A percentile compares a stretch with the other conserved stretches of the same genome.
Evolutionary conservation across 148 eudicot genomes (phyloP).

Genomic region (Heliosperma pusillum): DNA sequence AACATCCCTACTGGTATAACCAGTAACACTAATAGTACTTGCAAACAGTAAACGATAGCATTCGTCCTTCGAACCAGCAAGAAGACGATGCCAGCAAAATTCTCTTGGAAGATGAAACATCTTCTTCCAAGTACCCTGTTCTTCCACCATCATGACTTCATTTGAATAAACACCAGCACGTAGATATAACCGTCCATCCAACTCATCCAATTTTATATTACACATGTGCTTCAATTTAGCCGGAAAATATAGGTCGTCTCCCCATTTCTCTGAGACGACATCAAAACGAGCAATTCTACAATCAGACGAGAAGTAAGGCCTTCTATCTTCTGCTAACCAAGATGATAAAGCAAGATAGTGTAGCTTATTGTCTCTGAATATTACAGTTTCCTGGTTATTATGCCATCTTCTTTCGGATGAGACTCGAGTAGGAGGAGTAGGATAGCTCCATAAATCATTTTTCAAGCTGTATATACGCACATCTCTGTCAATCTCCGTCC

Average conservation of each 20-base stretch:
- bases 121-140: too few relatives aligned
- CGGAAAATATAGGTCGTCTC: not conserved
- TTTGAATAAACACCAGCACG: not conserved
- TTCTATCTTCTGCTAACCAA: too few relatives aligned
- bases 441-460: not conserved
- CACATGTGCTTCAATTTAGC: not conserved
- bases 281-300: not conserved
- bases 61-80: too few relatives aligned
- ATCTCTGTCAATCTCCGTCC: not conserved
- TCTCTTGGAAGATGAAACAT: too few relatives aligned
- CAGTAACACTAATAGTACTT: too few relatives aligned
- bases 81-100: too few relatives aligned
- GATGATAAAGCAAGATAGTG: not conserved
- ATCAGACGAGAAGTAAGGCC: too few relatives aligned
- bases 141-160: too few relatives aligned
- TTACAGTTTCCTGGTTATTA: not conserved
- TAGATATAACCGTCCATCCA: not conserved
- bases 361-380: not conserved
- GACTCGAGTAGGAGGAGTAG: not conserved
- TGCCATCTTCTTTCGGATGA: not conserved
- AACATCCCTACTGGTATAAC: too few relatives aligned
- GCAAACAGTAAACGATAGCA: too few relatives aligned
- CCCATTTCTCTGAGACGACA: not conserved
- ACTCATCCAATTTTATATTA: not conserved
- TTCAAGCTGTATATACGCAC: not conserved